These are phyloP conservation scores for Aschersonia sp. DNA, from an alignment of 2,329 filamentous ascomycete species.

Conservation along the genomic window DNA sequence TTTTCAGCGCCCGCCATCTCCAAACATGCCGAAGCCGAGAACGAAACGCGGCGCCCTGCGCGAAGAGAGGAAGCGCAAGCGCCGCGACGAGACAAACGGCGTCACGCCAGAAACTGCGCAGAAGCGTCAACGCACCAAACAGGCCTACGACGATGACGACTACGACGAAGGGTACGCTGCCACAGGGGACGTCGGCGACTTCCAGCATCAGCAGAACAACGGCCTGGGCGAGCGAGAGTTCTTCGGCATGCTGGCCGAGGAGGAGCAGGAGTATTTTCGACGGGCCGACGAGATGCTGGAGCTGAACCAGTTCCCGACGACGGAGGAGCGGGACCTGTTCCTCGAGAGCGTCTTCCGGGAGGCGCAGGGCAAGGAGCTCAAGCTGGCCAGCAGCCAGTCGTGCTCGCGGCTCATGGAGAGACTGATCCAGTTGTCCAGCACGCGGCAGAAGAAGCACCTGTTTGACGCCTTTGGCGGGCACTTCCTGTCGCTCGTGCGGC, in stretches of 20 bases:
- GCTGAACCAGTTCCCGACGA: slow-evolving; percentile 67
- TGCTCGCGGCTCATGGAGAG: slow-evolving; percentile 89
- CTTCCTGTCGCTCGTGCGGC: slow-evolving; percentile 79
- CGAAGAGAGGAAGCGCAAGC: not conserved
- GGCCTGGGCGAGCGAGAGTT: slow-evolving; percentile 51
- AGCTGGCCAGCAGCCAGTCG: slow-evolving; percentile 88
- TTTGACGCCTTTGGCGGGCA: slow-evolving; percentile 78
- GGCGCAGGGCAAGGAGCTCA: slow-evolving; percentile 83
- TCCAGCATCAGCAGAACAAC: slow-evolving; percentile 7
- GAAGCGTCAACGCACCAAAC: slow-evolving; percentile 11
- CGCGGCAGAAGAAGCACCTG: slow-evolving; percentile 68
- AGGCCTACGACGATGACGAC: not conserved
- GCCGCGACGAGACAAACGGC: slow-evolving; percentile 23
- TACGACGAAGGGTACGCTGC: not conserved
- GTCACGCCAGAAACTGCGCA: slow-evolving; percentile 5
- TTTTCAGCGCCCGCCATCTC: not conserved
- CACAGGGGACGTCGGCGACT: not conserved
- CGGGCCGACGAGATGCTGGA: slow-evolving; percentile 82
- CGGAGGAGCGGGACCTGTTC: slow-evolving; percentile 58
- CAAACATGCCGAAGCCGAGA: slow-evolving; percentile 26
- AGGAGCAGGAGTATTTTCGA: slow-evolving; percentile 93
- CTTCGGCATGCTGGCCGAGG: slow-evolving; percentile 81
- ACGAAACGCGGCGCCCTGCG: slow-evolving; percentile 20
- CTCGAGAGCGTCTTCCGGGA: slow-evolving; percentile 75
- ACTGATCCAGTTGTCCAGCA: slow-evolving; percentile 67